phyloP scores from a whole-genome alignment of 768 basidiomycete genomes.

The Tricholoma saponaceum region DNA sequence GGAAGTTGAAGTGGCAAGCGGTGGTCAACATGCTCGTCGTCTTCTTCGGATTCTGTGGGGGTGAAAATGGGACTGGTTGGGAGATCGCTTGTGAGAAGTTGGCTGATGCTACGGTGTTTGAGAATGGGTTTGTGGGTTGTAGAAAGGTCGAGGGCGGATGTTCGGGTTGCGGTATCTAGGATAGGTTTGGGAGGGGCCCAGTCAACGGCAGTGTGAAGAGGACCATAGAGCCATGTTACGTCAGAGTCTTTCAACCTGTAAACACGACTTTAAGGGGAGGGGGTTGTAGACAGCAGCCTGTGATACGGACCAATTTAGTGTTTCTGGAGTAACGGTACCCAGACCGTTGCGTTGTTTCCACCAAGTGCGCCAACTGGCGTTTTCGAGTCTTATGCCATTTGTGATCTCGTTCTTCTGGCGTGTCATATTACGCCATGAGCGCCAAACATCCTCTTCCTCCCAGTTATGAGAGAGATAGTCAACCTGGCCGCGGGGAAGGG shows the following conservation, averaged over 20 bases:
- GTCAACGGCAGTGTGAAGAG: conserved; percentile 90
- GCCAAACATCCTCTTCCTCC: conserved; percentile 98
- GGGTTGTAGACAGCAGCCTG: conserved; percentile 5
- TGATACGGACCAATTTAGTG: conserved; percentile 86
- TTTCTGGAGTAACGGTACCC: conserved; percentile 93
- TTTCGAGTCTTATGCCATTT: conserved; percentile 92
- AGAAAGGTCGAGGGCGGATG: conserved; percentile 46
- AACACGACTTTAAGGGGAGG: conserved; percentile 7
- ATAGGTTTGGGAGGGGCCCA: conserved; percentile 50
- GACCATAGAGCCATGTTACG: conserved; percentile 98
- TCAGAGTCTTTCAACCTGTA: conserved; percentile 97
- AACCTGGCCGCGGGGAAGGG: conserved; percentile 87
- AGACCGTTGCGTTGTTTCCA: conserved; percentile 98
- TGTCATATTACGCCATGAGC: conserved; percentile 98
- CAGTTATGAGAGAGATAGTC: conserved; percentile 98
- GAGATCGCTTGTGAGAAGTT: conserved; percentile 78
- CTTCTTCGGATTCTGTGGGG: conserved; percentile 49
- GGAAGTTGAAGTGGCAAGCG: conserved; percentile 3
- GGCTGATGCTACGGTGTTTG: conserved; percentile 90
- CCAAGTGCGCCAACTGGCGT: conserved; percentile 98
- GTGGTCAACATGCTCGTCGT: conserved; percentile 27
- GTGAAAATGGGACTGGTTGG: conserved; percentile 62
- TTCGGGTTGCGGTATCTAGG: conserved; percentile 25
- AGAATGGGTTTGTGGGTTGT: conserved; percentile 78
- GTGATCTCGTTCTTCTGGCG: conserved; percentile 97